Percentiles rank a stretch among this genome's conserved stretches.
These are phyloP conservation scores for Leishmania major DNA, from an alignment of 208 protist species.

Conservation along the genomic window DNA sequence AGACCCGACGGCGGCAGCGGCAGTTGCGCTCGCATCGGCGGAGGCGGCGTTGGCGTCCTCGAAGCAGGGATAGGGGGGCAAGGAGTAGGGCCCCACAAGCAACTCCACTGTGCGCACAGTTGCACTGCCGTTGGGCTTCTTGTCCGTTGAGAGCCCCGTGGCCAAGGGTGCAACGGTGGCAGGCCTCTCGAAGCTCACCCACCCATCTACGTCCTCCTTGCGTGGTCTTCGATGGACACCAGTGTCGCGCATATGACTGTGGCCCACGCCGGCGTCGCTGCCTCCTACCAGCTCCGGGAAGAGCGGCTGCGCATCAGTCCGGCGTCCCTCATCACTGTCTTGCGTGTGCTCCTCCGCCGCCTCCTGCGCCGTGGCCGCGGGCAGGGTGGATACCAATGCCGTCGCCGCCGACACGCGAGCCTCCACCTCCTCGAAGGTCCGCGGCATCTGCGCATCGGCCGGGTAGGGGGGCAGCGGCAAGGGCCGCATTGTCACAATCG, in stretches of 20 bases:
- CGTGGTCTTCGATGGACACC: constrained; percentile 8
- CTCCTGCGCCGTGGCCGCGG: constrained; percentile 7
- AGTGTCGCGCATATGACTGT: neutral
- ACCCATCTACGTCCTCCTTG: constrained; percentile 35
- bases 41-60: constrained; percentile 8
- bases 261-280: neutral
- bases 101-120: constrained; percentile 22
- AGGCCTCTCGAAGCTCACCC: constrained; percentile 30
- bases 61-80: constrained; percentile 60
- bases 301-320: constrained; percentile 59
- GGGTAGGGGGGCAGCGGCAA: constrained; percentile 29
- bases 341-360: neutral
- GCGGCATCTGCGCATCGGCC: constrained; percentile 13
- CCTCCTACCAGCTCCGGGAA: constrained; percentile 41
- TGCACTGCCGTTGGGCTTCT: neutral
- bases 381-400: neutral
- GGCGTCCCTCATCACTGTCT: constrained; percentile 25
- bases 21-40: neutral
- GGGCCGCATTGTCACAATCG: constrained; percentile 32
- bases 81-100: constrained; percentile 12
- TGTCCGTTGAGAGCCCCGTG: neutral
- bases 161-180: neutral
- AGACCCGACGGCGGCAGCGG: neutral
- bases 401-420: constrained; percentile 20
- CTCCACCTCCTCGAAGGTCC: constrained; percentile 23